phyloP scores from a whole-genome alignment of 352 stramenopile genomes.

The Globisporangium heterothallicum region DNA sequence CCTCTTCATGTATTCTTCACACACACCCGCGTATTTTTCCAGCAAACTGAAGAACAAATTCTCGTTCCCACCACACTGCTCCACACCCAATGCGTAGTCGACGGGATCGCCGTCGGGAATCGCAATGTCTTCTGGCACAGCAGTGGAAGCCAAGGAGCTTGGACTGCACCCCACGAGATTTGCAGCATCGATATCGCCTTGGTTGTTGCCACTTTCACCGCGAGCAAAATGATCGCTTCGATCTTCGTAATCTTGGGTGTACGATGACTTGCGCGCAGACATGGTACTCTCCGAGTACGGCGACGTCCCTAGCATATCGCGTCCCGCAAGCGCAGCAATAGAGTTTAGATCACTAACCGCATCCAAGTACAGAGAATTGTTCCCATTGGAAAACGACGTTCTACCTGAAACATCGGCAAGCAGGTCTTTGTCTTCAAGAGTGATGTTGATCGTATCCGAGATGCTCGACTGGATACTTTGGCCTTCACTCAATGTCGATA shows the following conservation, averaged over 20 bases:
- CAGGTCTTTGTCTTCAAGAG: slow-evolving; percentile 5
- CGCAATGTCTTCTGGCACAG: slow-evolving; percentile 55
- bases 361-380: slow-evolving; percentile 26
- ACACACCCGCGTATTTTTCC: slow-evolving; percentile 70
- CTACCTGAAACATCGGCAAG: slow-evolving; percentile 18
- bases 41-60: slow-evolving; percentile 78
- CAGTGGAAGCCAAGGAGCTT: slow-evolving; percentile 38
- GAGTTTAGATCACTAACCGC: slow-evolving; percentile 14
- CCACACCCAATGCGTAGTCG: slow-evolving; percentile 73
- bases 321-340: slow-evolving; percentile 11
- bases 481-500: slow-evolving; percentile 50
- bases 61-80: slow-evolving; percentile 79
- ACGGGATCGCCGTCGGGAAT: slow-evolving; percentile 78
- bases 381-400: slow-evolving; percentile 18
- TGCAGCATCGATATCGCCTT: slow-evolving; percentile 21
- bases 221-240: not conserved
- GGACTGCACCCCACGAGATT: slow-evolving; percentile 26
- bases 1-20: slow-evolving; percentile 69
- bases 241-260: slow-evolving; percentile 7
- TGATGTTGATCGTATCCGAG: slow-evolving; percentile 32
- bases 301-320: slow-evolving; percentile 8
- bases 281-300: slow-evolving; percentile 7
- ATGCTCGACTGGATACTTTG: slow-evolving; percentile 40
- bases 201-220: not conserved
- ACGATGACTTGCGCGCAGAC: slow-evolving; percentile 8